phyloP scores from a whole-genome alignment of 768 basidiomycete genomes.

The Leccinum incarnatum region DNA sequence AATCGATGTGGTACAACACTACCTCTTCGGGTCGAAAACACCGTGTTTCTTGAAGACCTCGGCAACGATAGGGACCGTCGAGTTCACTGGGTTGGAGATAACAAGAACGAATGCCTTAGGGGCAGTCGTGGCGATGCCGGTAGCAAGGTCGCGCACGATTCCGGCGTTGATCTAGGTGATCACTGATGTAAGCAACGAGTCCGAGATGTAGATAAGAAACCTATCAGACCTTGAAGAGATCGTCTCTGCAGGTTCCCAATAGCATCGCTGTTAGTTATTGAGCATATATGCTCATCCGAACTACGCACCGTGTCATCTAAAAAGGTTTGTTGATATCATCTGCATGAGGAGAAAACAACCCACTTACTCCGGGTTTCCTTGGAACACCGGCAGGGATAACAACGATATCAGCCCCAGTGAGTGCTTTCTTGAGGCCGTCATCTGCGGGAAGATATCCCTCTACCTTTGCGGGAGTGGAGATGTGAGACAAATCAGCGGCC shows the following conservation, averaged over 20 bases:
- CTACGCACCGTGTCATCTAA: constrained; percentile 51
- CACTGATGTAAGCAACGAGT: constrained; percentile 1
- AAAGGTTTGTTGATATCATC: not conserved
- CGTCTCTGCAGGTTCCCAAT: constrained; percentile 58
- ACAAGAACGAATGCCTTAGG: constrained; percentile 94
- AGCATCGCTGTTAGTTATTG: constrained; percentile 9
- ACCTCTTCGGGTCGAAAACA: constrained; percentile 92
- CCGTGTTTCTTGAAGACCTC: constrained; percentile 93
- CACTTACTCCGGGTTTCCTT: constrained; percentile 85
- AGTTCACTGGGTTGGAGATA: constrained; percentile 99
- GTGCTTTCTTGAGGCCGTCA: constrained; percentile 77
- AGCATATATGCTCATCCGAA: not conserved
- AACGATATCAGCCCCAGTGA: constrained; percentile 85
- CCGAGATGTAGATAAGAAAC: not conserved
- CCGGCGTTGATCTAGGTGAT: constrained; percentile 86
- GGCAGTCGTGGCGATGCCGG: constrained; percentile 75
- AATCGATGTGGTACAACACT: constrained; percentile 11
- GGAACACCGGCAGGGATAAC: constrained; percentile 97
- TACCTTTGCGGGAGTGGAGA: constrained; percentile 84
- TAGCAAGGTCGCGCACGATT: constrained; percentile 91
- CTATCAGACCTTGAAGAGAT: constrained; percentile 82
- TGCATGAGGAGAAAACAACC: not conserved
- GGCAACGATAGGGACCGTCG: constrained; percentile 94
- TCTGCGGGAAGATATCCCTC: constrained; percentile 76
- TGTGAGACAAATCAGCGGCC: constrained; percentile 91